Conservation (phyloP, 2,329 filamentous ascomycete species). For the Xylariaceae sp. region DNA sequence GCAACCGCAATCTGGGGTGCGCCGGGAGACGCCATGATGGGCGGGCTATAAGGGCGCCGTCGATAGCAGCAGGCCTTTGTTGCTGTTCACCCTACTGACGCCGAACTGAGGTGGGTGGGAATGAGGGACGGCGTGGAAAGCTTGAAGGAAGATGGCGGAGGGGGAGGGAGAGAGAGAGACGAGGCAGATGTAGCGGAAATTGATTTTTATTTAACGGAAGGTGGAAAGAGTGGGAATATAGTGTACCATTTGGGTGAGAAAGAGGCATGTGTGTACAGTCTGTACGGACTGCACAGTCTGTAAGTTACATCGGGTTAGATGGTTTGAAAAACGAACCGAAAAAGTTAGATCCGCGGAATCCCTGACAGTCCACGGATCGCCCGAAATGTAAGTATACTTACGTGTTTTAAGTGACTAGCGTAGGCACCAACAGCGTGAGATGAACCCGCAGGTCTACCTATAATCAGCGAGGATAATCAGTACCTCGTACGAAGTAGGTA, state of each 20-base stretch:
- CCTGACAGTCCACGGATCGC: too few relatives aligned
- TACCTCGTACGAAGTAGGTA: too few relatives aligned
- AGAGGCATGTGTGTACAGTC: not conserved
- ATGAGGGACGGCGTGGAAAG: not conserved
- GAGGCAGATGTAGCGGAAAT: not conserved
- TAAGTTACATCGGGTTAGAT: not conserved
- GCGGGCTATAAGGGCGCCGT: constrained; percentile 34
- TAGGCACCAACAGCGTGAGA: too few relatives aligned
- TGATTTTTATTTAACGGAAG: constrained; percentile 1
- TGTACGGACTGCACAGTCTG: too few relatives aligned
- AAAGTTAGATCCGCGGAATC: not conserved
- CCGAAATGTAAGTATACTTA: too few relatives aligned
- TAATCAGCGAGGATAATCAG: too few relatives aligned
- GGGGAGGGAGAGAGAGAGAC: constrained; percentile 1
- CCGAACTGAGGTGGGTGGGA: constrained; percentile 14
- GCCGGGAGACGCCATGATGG: constrained; percentile 28
- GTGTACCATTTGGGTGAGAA: not conserved
- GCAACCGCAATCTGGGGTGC: constrained; percentile 38
- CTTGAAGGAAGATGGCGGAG: not conserved
- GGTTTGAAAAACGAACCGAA: not conserved
- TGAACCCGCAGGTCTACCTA: too few relatives aligned
- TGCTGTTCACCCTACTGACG: constrained; percentile 13
- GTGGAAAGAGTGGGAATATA: not conserved
- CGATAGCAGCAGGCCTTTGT: constrained; percentile 19
- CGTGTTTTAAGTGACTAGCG: too few relatives aligned